Percentiles rank a stretch among this genome's conserved stretches.
phyloP scores from a whole-genome alignment of 768 basidiomycete genomes.

The Mycena polygramma region DNA sequence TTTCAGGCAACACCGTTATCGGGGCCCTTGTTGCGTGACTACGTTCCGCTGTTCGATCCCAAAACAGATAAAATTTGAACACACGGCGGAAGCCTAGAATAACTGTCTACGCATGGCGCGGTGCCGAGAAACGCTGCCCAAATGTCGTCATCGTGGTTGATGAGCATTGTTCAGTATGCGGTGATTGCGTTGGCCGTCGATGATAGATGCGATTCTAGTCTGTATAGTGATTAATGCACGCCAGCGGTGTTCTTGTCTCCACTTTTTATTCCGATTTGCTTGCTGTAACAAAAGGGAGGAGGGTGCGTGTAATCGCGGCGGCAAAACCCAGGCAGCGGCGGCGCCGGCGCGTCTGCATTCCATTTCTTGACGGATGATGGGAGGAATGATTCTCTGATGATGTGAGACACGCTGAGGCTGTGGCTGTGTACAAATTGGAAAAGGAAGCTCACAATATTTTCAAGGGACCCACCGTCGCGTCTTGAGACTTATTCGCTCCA shows the following conservation, averaged over 20 bases:
- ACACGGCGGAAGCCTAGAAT: neutral
- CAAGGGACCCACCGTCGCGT: neutral
- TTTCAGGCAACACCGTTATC: neutral
- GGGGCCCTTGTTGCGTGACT: neutral
- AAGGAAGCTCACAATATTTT: neutral
- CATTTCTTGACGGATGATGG: slow-evolving; percentile 6
- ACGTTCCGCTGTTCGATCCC: neutral
- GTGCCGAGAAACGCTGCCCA: slow-evolving; percentile 8
- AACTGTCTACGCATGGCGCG: neutral
- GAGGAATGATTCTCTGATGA: neutral
- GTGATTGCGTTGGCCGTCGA: slow-evolving; percentile 13
- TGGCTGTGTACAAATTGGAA: slow-evolving; percentile 35
- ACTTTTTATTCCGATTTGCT: no score
- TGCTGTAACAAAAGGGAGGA: neutral
- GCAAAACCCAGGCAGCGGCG: neutral
- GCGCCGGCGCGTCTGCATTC: neutral
- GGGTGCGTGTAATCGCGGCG: neutral
- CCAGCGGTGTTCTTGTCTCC: no score
- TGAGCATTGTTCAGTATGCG: slow-evolving; percentile 4
- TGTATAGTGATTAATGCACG: no score
- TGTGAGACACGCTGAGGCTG: neutral
- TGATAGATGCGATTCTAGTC: slow-evolving; percentile 6
- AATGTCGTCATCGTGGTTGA: neutral
- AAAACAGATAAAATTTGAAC: neutral
- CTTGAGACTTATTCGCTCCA: neutral